Evolutionary conservation across 768 basidiomycete species (phyloP).

Genomic region (Kwoniella pini): DNA sequence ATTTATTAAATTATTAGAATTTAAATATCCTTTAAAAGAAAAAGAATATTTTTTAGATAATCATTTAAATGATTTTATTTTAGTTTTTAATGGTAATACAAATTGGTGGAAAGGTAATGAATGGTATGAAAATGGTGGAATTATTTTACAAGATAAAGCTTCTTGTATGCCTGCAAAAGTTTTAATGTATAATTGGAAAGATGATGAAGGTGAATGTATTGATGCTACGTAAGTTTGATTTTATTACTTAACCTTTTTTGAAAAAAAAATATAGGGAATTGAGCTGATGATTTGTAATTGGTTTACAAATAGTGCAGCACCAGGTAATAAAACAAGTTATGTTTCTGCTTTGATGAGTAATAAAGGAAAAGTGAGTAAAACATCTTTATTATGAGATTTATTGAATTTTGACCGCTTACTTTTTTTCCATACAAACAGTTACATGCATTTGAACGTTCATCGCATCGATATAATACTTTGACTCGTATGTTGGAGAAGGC

Average conservation of each 20-base stretch:
- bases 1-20: slow-evolving; percentile 20
- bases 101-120: slow-evolving; percentile 55
- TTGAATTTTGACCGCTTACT: too few relatives aligned
- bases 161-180: slow-evolving; percentile 93
- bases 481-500: slow-evolving; percentile 82
- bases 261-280: background rate
- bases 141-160: slow-evolving; percentile 96
- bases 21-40: slow-evolving; percentile 35
- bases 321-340: slow-evolving; percentile 97
- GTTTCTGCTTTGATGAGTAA: slow-evolving; percentile 83
- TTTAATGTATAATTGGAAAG: slow-evolving; percentile 60
- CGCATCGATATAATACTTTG: slow-evolving; percentile 76
- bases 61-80: slow-evolving; percentile 79
- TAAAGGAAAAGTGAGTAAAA: slow-evolving; percentile 68
- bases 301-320: slow-evolving; percentile 64
- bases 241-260: background rate
- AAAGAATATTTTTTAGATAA: slow-evolving; percentile 67
- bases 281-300: background rate
- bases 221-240: slow-evolving; percentile 69
- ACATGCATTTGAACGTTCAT: slow-evolving; percentile 84
- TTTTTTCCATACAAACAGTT: slow-evolving; percentile 56
- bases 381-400: background rate
- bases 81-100: slow-evolving; percentile 75
- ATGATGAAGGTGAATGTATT: slow-evolving; percentile 62
- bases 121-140: slow-evolving; percentile 69